Base-by-base conservation (phyloP, 73 alveolate genomes). In the Paramecium caudatum region DNA sequence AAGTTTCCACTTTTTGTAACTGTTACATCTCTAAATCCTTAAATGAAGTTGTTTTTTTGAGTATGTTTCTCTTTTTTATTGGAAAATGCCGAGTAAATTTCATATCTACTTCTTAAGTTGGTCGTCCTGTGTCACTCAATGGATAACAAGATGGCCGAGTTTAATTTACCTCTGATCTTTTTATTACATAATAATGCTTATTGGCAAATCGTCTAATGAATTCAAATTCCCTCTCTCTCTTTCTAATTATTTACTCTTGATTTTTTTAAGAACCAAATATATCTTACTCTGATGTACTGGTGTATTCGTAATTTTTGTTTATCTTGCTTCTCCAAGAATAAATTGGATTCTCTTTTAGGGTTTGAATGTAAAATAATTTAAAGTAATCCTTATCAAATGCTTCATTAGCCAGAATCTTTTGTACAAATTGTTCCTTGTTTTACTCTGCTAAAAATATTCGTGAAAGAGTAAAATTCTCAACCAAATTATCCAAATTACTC, bases 181-280 rank as follows among this genome's bases (percentile, higher is more conserved):
- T 27, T 4, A 74, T 45, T 3, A 74, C 7, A 39, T 74, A 74
- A 19, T 16, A 36, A 27, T 74, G 47, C 12, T 21, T 74, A 9
- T 21, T 9, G 7, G 23, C 68, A 30, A 41, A 27, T 74, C 43
- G 5, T 8, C 88, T 74, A 6, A 74, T 37, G 4, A 74, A 74
- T 74, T 74, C 88, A 27, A 74, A 74, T 23, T 74, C 88, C 43
- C 88, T 74, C 19, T 70, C 37, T 17, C 87, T 36, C 12, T 21
- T 74, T 15, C 10, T 21, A 13, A 21, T 27, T 45, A 19, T 36
- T 74, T 37, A 21, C 43, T 43, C 6, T 10, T 74, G 19, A 15
- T 74, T 36, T 5, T 37, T 41, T n/a, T 1, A 16, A 0, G 10
- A 43, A 16, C 46, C 7, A 27, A 74, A 41, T 10, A 74, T 45